Evolutionary conservation across 2,329 filamentous ascomycete species (phyloP).

Genomic region (Botrytis deweyae): DNA sequence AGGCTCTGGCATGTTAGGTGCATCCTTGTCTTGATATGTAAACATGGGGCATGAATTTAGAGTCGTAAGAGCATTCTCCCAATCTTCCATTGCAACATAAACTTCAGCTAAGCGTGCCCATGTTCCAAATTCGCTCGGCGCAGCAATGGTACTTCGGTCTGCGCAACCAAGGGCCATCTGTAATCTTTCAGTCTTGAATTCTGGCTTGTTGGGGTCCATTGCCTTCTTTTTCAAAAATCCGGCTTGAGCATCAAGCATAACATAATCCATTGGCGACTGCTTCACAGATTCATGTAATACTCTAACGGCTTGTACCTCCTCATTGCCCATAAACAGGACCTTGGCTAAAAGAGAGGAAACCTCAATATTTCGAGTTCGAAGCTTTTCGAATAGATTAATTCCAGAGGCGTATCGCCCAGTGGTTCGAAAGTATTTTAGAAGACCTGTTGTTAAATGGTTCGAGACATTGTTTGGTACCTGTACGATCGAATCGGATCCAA

Average conservation of each 20-base stretch:
- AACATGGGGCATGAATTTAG: slow-evolving; percentile 99
- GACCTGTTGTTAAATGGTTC: slow-evolving; percentile 90
- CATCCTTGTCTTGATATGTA: slow-evolving; percentile 98
- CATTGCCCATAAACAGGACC: slow-evolving; percentile 90
- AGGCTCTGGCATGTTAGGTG: slow-evolving; percentile 90
- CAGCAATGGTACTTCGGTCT: slow-evolving; percentile 90
- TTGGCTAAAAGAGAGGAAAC: slow-evolving; percentile 90
- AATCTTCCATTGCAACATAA: slow-evolving; percentile 91
- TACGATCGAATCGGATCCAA: slow-evolving; percentile 94
- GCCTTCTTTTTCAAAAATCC: slow-evolving; percentile 89
- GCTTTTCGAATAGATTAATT: slow-evolving; percentile 96
- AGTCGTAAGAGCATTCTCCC: slow-evolving; percentile 92
- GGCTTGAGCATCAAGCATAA: slow-evolving; percentile 91
- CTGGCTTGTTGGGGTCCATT: slow-evolving; percentile 51
- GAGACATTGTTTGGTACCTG: slow-evolving; percentile 96
- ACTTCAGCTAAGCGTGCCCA: slow-evolving; percentile 94
- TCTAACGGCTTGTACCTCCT: slow-evolving; percentile 93
- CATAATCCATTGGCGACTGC: slow-evolving; percentile 95
- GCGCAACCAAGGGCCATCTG: slow-evolving; percentile 90
- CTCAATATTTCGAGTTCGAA: slow-evolving; percentile 85
- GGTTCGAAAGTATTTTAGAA: slow-evolving; percentile 92
- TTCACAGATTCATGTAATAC: slow-evolving; percentile 85
- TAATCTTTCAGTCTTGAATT: slow-evolving; percentile 64
- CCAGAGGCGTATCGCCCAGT: slow-evolving; percentile 92
- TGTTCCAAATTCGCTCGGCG: slow-evolving; percentile 94